Base-by-base conservation (phyloP, 202 grass and related monocot genomes). In the Schoenoplectus triqueter region DNA sequence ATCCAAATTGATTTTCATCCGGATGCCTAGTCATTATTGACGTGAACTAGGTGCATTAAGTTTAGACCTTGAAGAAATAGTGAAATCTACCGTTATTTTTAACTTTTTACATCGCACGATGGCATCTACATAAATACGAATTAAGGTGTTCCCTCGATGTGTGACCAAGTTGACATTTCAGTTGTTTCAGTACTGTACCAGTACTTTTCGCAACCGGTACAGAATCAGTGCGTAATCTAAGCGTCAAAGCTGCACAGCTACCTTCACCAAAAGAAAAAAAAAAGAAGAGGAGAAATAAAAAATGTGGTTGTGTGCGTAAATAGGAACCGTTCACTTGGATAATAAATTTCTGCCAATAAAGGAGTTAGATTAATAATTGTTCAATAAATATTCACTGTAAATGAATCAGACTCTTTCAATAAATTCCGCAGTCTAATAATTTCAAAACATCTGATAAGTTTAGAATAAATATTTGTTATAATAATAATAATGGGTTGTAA, bases 141-240 rank as follows among this genome's bases (percentile, higher is more conserved):
- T 71, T 47, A 71, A 71, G 15, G 47, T 47, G 68, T 71, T 15
- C 44, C 68, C 68, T 47, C 44, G 44, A 71, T 42, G 2, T 47
- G 68, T 46, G 44, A 71, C 13, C 68, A 8, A 46, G 42, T 48
- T 48, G 42, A 71, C 68, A 48, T 71, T 70, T 71, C 42, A 71
- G 68, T 18, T 47, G 18, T 46, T 71, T 10, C 44, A 71, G 44
- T 71, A 46, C 15, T 7, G 42, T 71, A 71, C 7, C 44, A 17
- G 42, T 68, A 68, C 69, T 72, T 6, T 72, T 49, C 6, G 9
- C 3, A 5, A 72, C 45, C 14, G 69, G 45, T 72, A 18, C 44
- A 72, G 69, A 17, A 20, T 72, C 44, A 19, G 15, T 48, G 45
- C 45, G 15, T 49, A 46, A 49, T 49, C 42, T 72, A 19, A 19